Evolutionary conservation across 108 stramenopile species (phyloP).

Genomic region (Conticribra weissflogii): DNA sequence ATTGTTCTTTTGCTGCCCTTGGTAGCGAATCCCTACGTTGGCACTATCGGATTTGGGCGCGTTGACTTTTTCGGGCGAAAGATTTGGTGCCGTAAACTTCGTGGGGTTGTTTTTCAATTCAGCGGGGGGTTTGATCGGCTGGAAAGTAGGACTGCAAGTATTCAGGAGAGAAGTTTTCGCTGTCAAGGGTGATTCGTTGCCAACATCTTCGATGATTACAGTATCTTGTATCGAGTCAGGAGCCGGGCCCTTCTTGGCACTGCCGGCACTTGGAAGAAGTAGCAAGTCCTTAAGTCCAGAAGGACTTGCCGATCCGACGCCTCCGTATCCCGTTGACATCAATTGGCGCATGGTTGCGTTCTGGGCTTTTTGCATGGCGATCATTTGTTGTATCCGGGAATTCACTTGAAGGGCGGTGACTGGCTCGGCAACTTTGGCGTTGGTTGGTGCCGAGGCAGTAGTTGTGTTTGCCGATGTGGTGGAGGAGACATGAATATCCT

Average conservation of each 20-base stretch:
- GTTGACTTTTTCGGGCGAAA: neutral
- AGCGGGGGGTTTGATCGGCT: neutral
- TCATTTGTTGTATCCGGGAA: slow-evolving; percentile 33
- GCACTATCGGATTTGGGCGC: neutral
- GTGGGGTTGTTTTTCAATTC: too few species aligned
- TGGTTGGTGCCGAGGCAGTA: neutral
- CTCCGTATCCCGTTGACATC: slow-evolving; percentile 19
- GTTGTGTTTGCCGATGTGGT: neutral
- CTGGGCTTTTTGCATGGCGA: slow-evolving; percentile 36
- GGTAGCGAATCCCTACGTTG: slow-evolving; percentile 20
- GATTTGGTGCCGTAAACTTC: too few species aligned
- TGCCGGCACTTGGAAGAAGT: neutral
- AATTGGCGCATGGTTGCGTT: slow-evolving; percentile 36
- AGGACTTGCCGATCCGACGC: slow-evolving; percentile 17
- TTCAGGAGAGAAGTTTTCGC: too few species aligned
- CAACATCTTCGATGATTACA: neutral
- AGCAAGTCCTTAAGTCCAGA: slow-evolving; percentile 19
- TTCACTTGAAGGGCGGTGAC: slow-evolving; percentile 16
- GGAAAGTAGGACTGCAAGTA: too few species aligned
- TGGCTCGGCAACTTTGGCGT: too few species aligned
- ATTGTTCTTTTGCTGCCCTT: neutral
- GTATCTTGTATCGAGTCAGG: neutral
- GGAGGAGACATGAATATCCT: too few species aligned
- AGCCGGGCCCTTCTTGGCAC: neutral
- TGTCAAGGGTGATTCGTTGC: too few species aligned